Conservation (phyloP, 1,284 basidiomycete species). For the Marasmius tenuissimus region DNA sequence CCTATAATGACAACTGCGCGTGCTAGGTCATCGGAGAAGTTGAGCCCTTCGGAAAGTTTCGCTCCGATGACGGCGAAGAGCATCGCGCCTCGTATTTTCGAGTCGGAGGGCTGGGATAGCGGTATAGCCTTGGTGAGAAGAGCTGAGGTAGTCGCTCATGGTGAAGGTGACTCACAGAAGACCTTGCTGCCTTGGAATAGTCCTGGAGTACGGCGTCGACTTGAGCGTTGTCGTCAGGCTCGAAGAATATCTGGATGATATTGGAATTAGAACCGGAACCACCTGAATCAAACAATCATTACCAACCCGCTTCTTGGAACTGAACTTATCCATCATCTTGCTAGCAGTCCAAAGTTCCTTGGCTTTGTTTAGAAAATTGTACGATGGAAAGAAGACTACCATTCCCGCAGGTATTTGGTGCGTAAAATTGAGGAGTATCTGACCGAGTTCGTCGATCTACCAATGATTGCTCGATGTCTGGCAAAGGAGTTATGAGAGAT, state of each 20-base stretch:
- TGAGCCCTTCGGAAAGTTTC: slow-evolving; percentile 96
- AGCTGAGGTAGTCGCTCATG: not conserved
- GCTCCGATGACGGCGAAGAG: slow-evolving; percentile 95
- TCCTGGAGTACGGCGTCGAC: slow-evolving; percentile 80
- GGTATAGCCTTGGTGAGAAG: not conserved
- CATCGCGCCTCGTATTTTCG: slow-evolving; percentile 54
- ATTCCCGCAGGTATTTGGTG: slow-evolving; percentile 84
- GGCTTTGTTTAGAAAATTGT: slow-evolving; percentile 76
- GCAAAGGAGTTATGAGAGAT: not conserved
- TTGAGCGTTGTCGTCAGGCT: slow-evolving; percentile 76
- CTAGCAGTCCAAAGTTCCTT: slow-evolving; percentile 68
- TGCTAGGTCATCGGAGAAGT: slow-evolving; percentile 90
- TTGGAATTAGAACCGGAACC: not conserved
- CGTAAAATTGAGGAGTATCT: slow-evolving; percentile 77
- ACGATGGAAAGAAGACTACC: slow-evolving; percentile 95
- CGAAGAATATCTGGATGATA: slow-evolving; percentile 74
- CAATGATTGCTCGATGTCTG: not conserved
- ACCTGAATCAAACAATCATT: not conserved
- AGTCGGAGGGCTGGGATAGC: not conserved
- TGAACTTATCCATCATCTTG: slow-evolving; percentile 64
- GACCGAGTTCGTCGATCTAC: slow-evolving; percentile 84
- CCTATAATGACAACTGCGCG: slow-evolving; percentile 90
- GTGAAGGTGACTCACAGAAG: slow-evolving; percentile 28
- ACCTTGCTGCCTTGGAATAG: slow-evolving; percentile 66
- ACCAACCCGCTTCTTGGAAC: slow-evolving; percentile 68